Percentiles rank a stretch among this genome's conserved stretches.
phyloP scores from a whole-genome alignment of 148 eudicot species.

The Chenopodium suecicum region DNA sequence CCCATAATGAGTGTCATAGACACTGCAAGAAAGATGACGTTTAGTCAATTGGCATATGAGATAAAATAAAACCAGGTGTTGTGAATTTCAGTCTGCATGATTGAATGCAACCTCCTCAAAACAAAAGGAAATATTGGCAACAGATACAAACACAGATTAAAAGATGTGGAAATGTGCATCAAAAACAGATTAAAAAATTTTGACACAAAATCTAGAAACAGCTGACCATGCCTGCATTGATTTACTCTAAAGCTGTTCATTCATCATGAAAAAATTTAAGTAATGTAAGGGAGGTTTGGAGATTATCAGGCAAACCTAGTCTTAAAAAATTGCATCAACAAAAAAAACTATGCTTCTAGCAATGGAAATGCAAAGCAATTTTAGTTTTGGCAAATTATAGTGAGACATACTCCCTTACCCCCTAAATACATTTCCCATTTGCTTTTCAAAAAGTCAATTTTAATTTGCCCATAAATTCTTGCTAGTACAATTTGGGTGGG shows the following conservation, averaged over 20 bases:
- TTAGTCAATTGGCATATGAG: constrained; percentile 11
- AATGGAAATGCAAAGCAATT: too few species aligned
- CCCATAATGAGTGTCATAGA: constrained; percentile 76
- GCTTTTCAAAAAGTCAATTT: too few species aligned
- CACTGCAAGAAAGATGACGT: constrained; percentile 47
- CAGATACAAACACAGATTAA: not conserved
- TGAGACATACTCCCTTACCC: too few species aligned
- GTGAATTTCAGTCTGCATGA: not conserved
- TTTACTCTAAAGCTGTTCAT: not conserved
- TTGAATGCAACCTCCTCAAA: not conserved
- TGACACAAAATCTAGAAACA: not conserved
- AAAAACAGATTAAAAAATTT: not conserved
- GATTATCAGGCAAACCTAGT: not conserved
- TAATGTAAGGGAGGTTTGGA: not conserved
- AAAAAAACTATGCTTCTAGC: not conserved
- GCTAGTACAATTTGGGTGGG: too few species aligned
- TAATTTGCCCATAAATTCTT: too few species aligned
- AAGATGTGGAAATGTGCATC: not conserved
- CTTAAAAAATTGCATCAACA: not conserved
- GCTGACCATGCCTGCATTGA: not conserved
- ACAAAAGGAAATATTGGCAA: not conserved
- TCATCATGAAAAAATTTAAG: not conserved
- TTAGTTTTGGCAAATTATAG: too few species aligned
- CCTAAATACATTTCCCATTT: too few species aligned
- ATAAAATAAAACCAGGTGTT: not conserved